A percentile compares a stretch with the other conserved stretches of the same genome.
These are phyloP conservation scores for Didymella segeticola DNA, from an alignment of 2,329 filamentous ascomycete species.

Conservation along the genomic window DNA sequence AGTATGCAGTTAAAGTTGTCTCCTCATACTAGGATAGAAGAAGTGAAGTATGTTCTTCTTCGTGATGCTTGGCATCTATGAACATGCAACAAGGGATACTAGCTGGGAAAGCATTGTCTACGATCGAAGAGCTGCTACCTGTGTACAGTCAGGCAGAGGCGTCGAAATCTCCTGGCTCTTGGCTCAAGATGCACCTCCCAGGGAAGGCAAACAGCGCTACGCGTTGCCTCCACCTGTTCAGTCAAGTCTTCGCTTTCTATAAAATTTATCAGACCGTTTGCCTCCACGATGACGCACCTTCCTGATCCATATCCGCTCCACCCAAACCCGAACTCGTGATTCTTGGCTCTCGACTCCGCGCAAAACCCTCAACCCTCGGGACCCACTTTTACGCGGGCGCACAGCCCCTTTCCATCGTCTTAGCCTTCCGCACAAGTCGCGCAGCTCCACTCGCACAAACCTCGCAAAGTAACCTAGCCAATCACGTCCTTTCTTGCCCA, in stretches of 20 bases:
- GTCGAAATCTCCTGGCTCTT: not conserved
- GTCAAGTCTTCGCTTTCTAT: too few species aligned
- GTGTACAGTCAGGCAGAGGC: not conserved
- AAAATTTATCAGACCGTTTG: not conserved
- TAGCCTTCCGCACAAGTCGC: conserved; percentile 14
- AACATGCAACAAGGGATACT: not conserved
- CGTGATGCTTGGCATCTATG: not conserved
- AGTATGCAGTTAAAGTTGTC: too few species aligned
- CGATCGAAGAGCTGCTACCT: not conserved
- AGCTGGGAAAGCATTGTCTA: not conserved
- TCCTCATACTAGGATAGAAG: too few species aligned
- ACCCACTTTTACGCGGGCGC: not conserved
- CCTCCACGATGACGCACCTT: not conserved
- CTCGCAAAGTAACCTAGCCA: conserved; percentile 2
- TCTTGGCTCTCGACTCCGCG: conserved; percentile 13
- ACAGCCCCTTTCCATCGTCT: not conserved
- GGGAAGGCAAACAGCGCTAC: too few species aligned
- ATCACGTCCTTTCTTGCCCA: not conserved
- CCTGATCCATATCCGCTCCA: not conserved
- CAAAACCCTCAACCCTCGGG: conserved; percentile 13
- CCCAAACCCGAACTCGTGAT: not conserved
- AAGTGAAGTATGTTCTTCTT: too few species aligned
- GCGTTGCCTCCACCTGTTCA: not conserved
- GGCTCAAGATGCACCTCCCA: too few species aligned
- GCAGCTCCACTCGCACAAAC: conserved; percentile 11